Evolutionary conservation across 176 grass and related monocot genomes (phyloP).

Genomic region (Hordeum marinum): DNA sequence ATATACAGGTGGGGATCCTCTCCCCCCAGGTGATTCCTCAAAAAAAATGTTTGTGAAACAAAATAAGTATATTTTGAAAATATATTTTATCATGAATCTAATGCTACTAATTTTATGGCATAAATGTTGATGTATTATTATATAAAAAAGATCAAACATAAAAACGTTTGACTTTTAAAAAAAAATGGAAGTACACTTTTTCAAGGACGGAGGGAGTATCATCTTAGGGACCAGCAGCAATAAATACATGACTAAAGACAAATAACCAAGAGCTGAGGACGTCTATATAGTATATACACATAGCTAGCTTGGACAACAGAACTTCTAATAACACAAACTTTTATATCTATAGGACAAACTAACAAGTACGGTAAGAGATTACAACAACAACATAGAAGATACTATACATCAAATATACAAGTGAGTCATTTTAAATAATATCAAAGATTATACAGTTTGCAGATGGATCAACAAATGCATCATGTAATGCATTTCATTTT

Average conservation of each 20-base stretch:
- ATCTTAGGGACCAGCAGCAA: not conserved
- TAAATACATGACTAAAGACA: not conserved
- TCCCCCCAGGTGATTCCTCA: too few relatives aligned
- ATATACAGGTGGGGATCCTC: too few relatives aligned
- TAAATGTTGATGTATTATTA: too few relatives aligned
- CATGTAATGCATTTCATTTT: not conserved
- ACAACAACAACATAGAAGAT: not conserved
- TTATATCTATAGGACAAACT: not conserved
- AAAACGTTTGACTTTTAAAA: too few relatives aligned
- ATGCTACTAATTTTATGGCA: too few relatives aligned
- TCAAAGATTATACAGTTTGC: not conserved
- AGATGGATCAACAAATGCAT: not conserved
- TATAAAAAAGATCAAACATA: too few relatives aligned
- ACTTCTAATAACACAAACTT: not conserved
- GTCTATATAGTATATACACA: not conserved
- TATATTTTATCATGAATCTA: too few relatives aligned
- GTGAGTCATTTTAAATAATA: not conserved
- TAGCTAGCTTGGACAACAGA: not conserved
- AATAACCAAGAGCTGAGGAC: not conserved
- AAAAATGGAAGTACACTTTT: too few relatives aligned
- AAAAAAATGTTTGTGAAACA: too few relatives aligned
- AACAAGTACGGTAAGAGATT: not conserved
- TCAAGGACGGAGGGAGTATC: too few relatives aligned
- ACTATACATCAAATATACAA: not conserved
- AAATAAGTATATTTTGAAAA: too few relatives aligned